Evolutionary conservation across 2,329 filamentous ascomycete species (phyloP), one percentile per base, ranked within the genome.

Genomic region (Lachnellula cervina): DNA sequence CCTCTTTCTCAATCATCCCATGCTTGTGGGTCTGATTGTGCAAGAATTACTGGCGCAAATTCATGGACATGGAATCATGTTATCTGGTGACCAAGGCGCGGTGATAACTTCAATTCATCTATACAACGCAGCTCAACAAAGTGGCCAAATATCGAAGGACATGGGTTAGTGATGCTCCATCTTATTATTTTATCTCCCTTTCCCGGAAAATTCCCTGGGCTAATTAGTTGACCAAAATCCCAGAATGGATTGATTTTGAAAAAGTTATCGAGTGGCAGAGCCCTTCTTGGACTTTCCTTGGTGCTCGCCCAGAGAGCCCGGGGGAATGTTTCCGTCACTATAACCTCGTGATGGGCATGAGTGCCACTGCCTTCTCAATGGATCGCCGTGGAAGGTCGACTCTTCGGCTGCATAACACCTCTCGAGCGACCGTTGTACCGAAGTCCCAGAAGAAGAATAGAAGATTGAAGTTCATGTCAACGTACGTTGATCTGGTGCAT

Each of bases 51-150:
- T 52, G 19, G 32, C 5, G 11, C 2, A 25, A 8, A 14, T 46
- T 9, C 51, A 52, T 40, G 28, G 37, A 25, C 13, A 42, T 2
- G 43, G 51, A 5, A 47, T 52, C 13, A 38, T 5, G 28, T 28
- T 52, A 17, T 14, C 14, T 23, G 51, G 51, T 8, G 42, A 52
- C 28, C 51, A 52, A 40, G 51, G 11, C 25, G 42, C 51, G 4
- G 43, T 52, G 11, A 52, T 52, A 7, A 52, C 42, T 11, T 16
- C 43, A 13, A 40, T 46, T 37, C 51, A 52, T 28, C 34, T 52
- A n/a, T 47, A 52, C 28, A 52, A 52, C 21, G 43, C 51, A 17
- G 8, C n/a, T 35, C 51, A 52, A 34, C 51, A 52, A 40, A 52
- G 51, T 46, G 32, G 17, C n/a, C 17, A 23, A 6, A 7, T 52